Evolutionary conservation across 768 basidiomycete species (phyloP).

Genomic region (Trametes villosa): DNA sequence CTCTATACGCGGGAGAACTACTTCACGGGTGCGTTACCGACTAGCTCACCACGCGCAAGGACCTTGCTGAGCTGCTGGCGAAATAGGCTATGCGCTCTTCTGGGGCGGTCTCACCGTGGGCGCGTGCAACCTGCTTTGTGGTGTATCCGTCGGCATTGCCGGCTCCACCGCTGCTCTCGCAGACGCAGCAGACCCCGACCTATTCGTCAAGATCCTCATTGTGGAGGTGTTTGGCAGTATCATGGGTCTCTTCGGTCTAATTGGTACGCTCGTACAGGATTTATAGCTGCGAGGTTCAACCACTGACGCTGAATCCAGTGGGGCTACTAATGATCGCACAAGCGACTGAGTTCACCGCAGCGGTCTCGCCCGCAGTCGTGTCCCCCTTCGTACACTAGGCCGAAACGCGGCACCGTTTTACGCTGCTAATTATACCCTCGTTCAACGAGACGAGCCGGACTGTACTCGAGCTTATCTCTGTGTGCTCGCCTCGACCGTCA

Average conservation of each 20-base stretch:
- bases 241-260: conserved; percentile 89
- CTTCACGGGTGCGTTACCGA: conserved; percentile 69
- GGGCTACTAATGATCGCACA: conserved; percentile 78
- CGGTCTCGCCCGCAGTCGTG: conserved; percentile 38
- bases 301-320: conserved; percentile 46
- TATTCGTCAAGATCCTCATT: conserved; percentile 97
- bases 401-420: not conserved
- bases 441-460: not conserved
- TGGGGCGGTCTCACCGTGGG: conserved; percentile 98
- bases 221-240: conserved; percentile 95
- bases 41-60: not conserved
- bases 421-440: conserved; percentile 13
- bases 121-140: conserved; percentile 92
- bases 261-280: conserved; percentile 59
- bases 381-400: conserved; percentile 36
- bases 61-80: not conserved
- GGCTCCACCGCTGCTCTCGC: conserved; percentile 95
- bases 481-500: too few relatives aligned
- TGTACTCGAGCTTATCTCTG: too few relatives aligned
- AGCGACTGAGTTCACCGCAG: conserved; percentile 59
- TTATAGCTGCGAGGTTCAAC: conserved; percentile 4
- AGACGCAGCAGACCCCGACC: conserved; percentile 91
- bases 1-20: conserved; percentile 90
- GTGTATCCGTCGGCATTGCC: conserved; percentile 91
- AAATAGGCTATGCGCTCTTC: conserved; percentile 88